A percentile compares a stretch with the other conserved stretches of the same genome.
Conservation (phyloP, 371 early-diverging fungal species). For the Chytridiales sp. region DNA sequence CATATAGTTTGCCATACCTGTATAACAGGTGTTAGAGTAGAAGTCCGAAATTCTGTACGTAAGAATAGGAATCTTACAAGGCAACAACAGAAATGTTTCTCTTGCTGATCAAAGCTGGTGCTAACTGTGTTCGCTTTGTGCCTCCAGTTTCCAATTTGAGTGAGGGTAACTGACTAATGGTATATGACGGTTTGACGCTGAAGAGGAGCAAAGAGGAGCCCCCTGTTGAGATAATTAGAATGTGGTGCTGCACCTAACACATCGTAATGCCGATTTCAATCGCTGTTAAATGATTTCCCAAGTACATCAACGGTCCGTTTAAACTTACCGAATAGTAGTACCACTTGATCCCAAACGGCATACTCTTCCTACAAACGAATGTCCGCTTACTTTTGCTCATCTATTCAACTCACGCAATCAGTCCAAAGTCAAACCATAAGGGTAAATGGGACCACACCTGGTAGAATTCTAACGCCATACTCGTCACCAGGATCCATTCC, state of each 20-base stretch:
- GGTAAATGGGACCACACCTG: constrained; percentile 27
- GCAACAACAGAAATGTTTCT: constrained; percentile 6
- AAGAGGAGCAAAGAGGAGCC: constrained; percentile 5
- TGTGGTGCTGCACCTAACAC: constrained; percentile 8
- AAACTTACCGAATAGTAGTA: constrained; percentile 15
- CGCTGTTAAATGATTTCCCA: background rate
- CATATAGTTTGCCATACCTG: constrained; percentile 6
- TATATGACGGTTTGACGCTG: constrained; percentile 13
- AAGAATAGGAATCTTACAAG: constrained; percentile 3
- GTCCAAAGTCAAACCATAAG: background rate
- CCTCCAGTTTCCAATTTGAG: background rate
- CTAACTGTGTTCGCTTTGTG: background rate
- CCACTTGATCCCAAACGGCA: constrained; percentile 10
- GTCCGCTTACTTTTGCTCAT: constrained; percentile 15
- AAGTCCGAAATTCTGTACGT: too few relatives aligned
- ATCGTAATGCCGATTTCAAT: background rate
- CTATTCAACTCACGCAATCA: too few relatives aligned
- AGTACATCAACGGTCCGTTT: background rate
- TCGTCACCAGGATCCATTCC: constrained; percentile 34
- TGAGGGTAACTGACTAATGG: background rate
- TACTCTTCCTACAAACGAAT: constrained; percentile 22
- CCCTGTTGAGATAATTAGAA: constrained; percentile 6
- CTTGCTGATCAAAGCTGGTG: background rate
- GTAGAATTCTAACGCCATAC: constrained; percentile 34
- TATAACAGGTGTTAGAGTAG: background rate